These are phyloP conservation scores for Lipomyces yamanashiensis DNA, from an alignment of 805 yeast species.

Conservation along the genomic window DNA sequence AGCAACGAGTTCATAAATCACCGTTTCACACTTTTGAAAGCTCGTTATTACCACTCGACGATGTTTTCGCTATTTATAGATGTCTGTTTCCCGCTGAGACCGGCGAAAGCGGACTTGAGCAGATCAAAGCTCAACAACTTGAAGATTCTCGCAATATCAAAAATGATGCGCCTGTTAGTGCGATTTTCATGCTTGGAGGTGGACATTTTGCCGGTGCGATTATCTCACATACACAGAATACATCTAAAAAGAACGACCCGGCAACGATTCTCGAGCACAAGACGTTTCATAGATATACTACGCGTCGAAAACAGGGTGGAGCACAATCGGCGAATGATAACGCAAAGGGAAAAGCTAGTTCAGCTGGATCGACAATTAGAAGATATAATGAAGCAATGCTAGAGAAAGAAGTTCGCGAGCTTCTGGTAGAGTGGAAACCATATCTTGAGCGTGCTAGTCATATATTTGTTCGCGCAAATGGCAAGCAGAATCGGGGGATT, in stretches of 20 bases:
- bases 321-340: constrained; percentile 91
- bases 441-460: constrained; percentile 64
- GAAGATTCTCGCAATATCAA: not conserved
- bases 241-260: constrained; percentile 59
- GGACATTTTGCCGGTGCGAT: constrained; percentile 98
- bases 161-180: constrained; percentile 42
- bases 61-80: constrained; percentile 33
- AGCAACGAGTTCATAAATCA: constrained; percentile 33
- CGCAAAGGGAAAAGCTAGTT: constrained; percentile 91
- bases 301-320: constrained; percentile 97
- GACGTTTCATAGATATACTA: constrained; percentile 92
- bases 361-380: constrained; percentile 91
- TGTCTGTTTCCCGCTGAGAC: constrained; percentile 39
- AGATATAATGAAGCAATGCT: constrained; percentile 88
- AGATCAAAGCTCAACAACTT: not conserved
- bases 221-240: constrained; percentile 67
- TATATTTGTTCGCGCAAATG: constrained; percentile 81
- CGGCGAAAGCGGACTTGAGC: constrained; percentile 7
- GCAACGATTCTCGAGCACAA: constrained; percentile 74
- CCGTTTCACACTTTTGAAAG: constrained; percentile 28
- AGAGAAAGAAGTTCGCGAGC: constrained; percentile 72
- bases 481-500: constrained; percentile 65
- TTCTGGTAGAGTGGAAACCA: constrained; percentile 67
- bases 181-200: constrained; percentile 92
- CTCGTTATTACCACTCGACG: constrained; percentile 16